Evolutionary conservation across 2,329 filamentous ascomycete genomes (phyloP), one percentile per base, ranked within the genome.

Genomic region (Aspergillus oerlinghausenensis): DNA sequence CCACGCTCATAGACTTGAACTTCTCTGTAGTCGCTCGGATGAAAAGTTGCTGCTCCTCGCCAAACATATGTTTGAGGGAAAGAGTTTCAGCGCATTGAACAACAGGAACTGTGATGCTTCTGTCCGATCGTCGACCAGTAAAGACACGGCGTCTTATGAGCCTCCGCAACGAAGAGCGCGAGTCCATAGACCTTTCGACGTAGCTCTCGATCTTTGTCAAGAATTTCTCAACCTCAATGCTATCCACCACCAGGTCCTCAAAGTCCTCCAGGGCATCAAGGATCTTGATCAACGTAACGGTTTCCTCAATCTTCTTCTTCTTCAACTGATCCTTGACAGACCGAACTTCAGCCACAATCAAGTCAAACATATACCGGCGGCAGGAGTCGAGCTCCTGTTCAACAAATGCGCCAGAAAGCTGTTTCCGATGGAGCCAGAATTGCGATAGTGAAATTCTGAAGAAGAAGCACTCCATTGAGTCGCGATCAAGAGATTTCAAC

Each of bases 211-310:
- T 69, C 60, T 74, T 73, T 42, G 63, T 63, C 32, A 75, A 48
- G 54, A 68, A 69, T 42, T 73, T 73, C 14, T 69, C 69, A 10
- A 71, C 69, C 28, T 75, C 71, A 17, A 64, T 63, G 55, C 71
- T 69, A 38, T 68, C 66, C 21, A 61, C 63, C 5, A 67, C 65
- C 19, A 76, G 58, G 51, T 75, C 73, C 57, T 73, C 71, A 56
- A 77, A 74, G 40, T 74, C 69, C 54, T 75, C 74, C 43, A 75
- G 59, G 11, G 70, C 67, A 64, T 73, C 71, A 25, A 76, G 65
- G 10, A 68, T 69, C 52, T 73, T 73, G 28, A 70, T 70, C 17
- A 76, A 59, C 7, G 68, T 69, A 26, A 73, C 65, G 8, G 67
- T 70, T 26, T 71, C 65, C 52, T 70, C 64, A 32, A 71, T 43